A percentile compares a stretch with the other conserved stretches of the same genome.
Evolutionary conservation across 2,329 filamentous ascomycete genomes (phyloP).

Genomic region (Pezicula neosporulosa): DNA sequence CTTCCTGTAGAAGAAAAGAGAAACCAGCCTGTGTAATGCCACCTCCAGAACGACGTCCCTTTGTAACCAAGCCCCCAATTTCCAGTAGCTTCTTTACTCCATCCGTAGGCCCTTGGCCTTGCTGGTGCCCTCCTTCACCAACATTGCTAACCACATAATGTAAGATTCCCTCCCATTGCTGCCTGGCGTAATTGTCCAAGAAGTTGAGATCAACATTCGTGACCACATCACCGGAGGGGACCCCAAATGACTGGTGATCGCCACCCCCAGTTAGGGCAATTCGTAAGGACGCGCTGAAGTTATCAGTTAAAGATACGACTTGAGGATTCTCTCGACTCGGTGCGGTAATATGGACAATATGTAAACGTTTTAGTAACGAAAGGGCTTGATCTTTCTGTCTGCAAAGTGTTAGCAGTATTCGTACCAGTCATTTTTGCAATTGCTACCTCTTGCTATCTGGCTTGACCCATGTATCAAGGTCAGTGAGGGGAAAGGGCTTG

Average conservation of each 20-base stretch:
- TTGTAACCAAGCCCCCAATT: conserved; percentile 75
- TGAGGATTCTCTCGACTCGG: conserved; percentile 60
- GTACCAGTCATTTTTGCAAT: conserved; percentile 10
- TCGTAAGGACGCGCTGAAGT: conserved; percentile 80
- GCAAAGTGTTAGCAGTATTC: conserved; percentile 11
- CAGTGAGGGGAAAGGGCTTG: conserved; percentile 70
- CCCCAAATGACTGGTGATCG: conserved; percentile 83
- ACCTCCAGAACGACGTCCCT: conserved; percentile 43
- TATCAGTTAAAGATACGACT: conserved; percentile 73
- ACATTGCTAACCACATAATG: conserved; percentile 90
- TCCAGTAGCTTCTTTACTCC: conserved; percentile 83
- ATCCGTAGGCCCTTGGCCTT: conserved; percentile 57
- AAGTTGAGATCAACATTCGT: conserved; percentile 65
- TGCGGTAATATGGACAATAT: conserved; percentile 71
- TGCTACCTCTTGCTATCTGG: conserved; percentile 55
- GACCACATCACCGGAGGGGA: conserved; percentile 66
- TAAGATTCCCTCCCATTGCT: conserved; percentile 92
- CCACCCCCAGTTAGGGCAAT: conserved; percentile 86
- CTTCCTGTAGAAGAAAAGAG: conserved; percentile 89
- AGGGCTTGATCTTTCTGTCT: conserved; percentile 83
- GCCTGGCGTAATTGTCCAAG: conserved; percentile 80
- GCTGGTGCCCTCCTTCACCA: conserved; percentile 45
- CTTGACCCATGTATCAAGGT: conserved; percentile 84
- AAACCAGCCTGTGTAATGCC: conserved; percentile 92
- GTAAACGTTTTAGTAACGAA: conserved; percentile 76